These are phyloP conservation scores for Musa acuminata DNA, from an alignment of 176 grass and related monocot species.

Conservation along the genomic window DNA sequence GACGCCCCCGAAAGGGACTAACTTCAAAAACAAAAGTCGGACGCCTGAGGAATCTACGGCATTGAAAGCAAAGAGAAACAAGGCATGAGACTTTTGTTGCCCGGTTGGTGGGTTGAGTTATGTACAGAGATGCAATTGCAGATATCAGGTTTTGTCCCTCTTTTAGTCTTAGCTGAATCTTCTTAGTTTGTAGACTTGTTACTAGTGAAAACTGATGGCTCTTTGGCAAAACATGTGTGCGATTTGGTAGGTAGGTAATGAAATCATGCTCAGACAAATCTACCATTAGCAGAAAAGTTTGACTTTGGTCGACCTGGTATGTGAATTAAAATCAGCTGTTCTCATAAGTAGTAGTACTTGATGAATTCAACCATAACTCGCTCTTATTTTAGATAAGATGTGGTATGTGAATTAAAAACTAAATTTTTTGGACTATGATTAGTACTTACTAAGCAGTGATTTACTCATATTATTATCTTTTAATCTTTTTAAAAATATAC, in stretches of 20 bases:
- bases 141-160: background rate
- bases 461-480: too few relatives aligned
- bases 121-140: conserved; percentile 9
- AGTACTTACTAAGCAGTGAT: too few relatives aligned
- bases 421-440: too few relatives aligned
- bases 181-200: background rate
- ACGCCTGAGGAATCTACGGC: background rate
- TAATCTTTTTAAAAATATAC: too few relatives aligned
- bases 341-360: background rate
- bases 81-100: background rate
- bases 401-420: too few relatives aligned
- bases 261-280: too few relatives aligned
- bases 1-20: conserved; percentile 82
- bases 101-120: background rate
- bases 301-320: background rate
- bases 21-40: background rate
- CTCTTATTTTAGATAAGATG: too few relatives aligned
- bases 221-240: background rate
- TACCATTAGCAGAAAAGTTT: background rate
- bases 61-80: background rate
- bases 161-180: background rate
- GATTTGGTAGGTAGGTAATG: background rate
- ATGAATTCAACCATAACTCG: too few relatives aligned
- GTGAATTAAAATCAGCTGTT: background rate
- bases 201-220: background rate